Evolutionary conservation across 768 basidiomycete genomes (phyloP), one percentile per base, ranked within the genome.

Genomic region (Boletus patriciae): DNA sequence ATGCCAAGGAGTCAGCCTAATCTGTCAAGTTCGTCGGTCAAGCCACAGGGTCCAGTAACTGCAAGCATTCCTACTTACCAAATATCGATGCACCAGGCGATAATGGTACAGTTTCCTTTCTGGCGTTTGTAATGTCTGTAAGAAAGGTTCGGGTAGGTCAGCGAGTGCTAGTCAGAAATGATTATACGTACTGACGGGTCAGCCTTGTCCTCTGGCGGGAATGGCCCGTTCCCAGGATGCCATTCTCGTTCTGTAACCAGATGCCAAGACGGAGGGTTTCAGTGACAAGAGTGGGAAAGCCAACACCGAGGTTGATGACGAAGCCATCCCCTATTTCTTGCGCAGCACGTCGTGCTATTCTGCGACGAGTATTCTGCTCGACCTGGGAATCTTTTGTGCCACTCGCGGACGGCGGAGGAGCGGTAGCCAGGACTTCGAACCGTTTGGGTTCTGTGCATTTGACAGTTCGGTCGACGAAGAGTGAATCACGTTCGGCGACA

Each of bases 61-160:
- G 45, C 47, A 16, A 43, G 88, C 89, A 66, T 91, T 92, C 63
- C 45, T 25, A 66, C 84, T 57, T 62, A 86, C 90, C 94, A 67
- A 98, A 97, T 11, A 92, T 77, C 8, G 93, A 87, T 23, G 93
- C 90, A 23, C 94, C 94, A 34, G 94, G 93, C 25, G 95, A 77
- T 11, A 98, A 78, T 4, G 94, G 94, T 40, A 96, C 88, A 6
- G 92, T 94, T 73, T 95, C 92, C 71, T 95, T 95, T 15, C 94
- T 92, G 38, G 92, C 92, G 62, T 95, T 95, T 66, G 94, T 90
- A 62, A 94, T 81, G 71, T 95, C 93, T 27, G 88, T 90, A 57
- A 4, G 55, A 50, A 42, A 25, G 21, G 36, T 52, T 84, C 77
- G 57, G 80, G 81, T 33, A 83, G 19, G 41, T 57, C 41, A 49